These are phyloP conservation scores for Cupressus sempervirens DNA, from an alignment of 75 land plant species.

Conservation along the genomic window DNA sequence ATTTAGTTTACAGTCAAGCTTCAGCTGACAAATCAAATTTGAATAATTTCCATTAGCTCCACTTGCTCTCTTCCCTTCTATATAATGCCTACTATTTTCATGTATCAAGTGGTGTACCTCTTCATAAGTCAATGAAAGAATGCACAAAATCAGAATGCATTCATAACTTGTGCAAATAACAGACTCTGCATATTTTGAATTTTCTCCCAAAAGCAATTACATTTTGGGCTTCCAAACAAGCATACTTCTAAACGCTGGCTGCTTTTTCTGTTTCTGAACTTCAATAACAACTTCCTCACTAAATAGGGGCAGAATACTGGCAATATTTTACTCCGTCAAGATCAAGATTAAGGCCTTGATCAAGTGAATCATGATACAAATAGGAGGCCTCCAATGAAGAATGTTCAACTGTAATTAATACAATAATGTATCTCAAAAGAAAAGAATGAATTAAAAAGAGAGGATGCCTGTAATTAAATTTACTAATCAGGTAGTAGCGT, in stretches of 20 bases:
- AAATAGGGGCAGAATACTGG: background rate
- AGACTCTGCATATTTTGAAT: background rate
- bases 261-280: background rate
- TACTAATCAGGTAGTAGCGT: background rate
- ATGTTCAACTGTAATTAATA: background rate
- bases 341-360: background rate
- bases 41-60: background rate
- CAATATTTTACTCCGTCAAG: background rate
- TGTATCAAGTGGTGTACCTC: background rate
- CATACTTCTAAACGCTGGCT: background rate
- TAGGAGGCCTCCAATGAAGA: background rate
- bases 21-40: background rate
- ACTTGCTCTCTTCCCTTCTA: background rate
- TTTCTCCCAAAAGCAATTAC: background rate
- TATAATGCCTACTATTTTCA: background rate
- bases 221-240: background rate
- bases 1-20: background rate
- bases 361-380: background rate
- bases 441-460: background rate
- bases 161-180: background rate
- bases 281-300: background rate
- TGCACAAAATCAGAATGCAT: background rate
- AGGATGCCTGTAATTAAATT: background rate
- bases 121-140: background rate
- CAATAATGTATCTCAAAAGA: background rate